Evolutionary conservation across 345 rosid species (phyloP).

Genomic region (Eucalyptus polyanthemos): DNA sequence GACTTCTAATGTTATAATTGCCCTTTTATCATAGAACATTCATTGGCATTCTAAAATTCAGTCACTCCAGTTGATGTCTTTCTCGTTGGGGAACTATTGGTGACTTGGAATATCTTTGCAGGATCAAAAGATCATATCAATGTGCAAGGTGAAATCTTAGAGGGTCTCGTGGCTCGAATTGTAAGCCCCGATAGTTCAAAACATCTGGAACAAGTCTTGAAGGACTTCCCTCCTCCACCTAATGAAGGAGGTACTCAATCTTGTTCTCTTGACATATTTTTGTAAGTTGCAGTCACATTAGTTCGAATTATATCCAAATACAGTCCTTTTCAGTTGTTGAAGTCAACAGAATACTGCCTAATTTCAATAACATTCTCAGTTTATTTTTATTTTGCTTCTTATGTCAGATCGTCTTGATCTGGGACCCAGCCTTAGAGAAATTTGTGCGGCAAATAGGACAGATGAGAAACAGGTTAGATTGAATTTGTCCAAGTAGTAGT

Average conservation of each 20-base stretch:
- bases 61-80: neutral
- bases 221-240: constrained; percentile 52
- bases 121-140: constrained; percentile 76
- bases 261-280: neutral
- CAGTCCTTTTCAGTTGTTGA: neutral
- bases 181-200: constrained; percentile 67
- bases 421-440: constrained; percentile 83
- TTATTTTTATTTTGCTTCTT: neutral
- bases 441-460: constrained; percentile 77
- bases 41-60: neutral
- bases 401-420: constrained; percentile 57
- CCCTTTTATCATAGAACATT: neutral
- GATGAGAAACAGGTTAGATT: constrained; percentile 78
- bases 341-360: neutral
- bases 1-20: neutral
- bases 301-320: neutral
- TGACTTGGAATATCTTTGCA: constrained; percentile 5
- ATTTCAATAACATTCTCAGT: neutral
- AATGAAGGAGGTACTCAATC: constrained; percentile 47
- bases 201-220: constrained; percentile 69
- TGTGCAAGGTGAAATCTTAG: constrained; percentile 92
- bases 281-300: neutral
- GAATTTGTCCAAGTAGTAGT: neutral
- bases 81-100: neutral
- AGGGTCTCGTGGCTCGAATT: constrained; percentile 98